Evolutionary conservation across 441 rosid genomes (phyloP).

Genomic region (Melastoma candidum): DNA sequence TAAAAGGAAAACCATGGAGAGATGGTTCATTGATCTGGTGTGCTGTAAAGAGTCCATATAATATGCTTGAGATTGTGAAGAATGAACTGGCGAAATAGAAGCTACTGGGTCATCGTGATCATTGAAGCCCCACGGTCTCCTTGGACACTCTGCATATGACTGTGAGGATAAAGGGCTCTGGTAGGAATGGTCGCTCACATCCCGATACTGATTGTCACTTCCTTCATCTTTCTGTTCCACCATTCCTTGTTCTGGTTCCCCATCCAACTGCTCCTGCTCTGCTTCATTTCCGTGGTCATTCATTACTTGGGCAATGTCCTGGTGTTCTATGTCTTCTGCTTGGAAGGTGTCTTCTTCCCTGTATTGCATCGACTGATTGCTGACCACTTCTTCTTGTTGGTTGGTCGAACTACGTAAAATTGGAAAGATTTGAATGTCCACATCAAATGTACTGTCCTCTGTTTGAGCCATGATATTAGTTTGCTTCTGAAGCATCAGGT

Average conservation of each 20-base stretch:
- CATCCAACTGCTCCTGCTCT: slow-evolving; percentile 14
- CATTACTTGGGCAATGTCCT: slow-evolving; percentile 19
- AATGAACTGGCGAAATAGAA: slow-evolving; percentile 17
- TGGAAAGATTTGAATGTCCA: slow-evolving; percentile 10
- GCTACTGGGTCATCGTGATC: slow-evolving; percentile 22
- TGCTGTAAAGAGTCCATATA: slow-evolving; percentile 21
- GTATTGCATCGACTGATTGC: slow-evolving; percentile 10
- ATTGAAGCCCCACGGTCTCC: slow-evolving; percentile 43
- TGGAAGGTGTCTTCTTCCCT: slow-evolving; percentile 8
- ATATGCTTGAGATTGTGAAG: slow-evolving; percentile 20
- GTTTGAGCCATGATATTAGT: slow-evolving; percentile 3
- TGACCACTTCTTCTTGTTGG: slow-evolving; percentile 26
- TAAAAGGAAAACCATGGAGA: slow-evolving; percentile 36
- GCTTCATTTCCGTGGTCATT: slow-evolving; percentile 1
- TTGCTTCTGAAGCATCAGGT: slow-evolving; percentile 8
- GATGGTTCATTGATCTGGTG: slow-evolving; percentile 23
- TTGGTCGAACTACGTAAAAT: slow-evolving; percentile 21
- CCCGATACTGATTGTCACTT: slow-evolving; percentile 21
- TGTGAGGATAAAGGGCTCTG: slow-evolving; percentile 29
- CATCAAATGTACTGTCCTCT: slow-evolving; percentile 52
- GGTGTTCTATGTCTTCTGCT: slow-evolving; percentile 18
- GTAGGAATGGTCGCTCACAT: slow-evolving; percentile 23
- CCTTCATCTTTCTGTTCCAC: slow-evolving; percentile 15
- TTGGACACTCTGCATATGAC: slow-evolving; percentile 26
- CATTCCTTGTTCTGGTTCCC: slow-evolving; percentile 15